Evolutionary conservation across 768 basidiomycete species (phyloP).

Genomic region (Calocera viscosa): DNA sequence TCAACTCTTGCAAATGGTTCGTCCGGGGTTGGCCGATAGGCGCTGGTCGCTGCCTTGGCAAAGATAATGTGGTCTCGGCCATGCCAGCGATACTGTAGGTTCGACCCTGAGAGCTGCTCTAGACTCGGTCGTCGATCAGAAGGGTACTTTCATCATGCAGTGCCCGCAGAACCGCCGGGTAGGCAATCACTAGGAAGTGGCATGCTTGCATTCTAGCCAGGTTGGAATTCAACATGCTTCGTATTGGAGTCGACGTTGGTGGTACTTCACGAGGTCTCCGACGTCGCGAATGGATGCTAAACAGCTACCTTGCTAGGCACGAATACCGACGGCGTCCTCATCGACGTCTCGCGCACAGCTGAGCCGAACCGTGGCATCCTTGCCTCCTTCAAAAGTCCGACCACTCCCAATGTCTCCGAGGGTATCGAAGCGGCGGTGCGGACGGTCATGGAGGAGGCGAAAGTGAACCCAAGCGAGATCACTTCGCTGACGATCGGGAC

Average conservation of each 20-base stretch:
- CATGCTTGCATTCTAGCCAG: too few relatives aligned
- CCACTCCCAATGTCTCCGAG: slow-evolving; percentile 44
- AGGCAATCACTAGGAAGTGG: too few relatives aligned
- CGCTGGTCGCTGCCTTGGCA: too few relatives aligned
- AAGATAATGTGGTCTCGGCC: too few relatives aligned
- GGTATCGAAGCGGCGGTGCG: slow-evolving; percentile 46
- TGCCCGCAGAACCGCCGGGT: too few relatives aligned
- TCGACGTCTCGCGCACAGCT: slow-evolving; percentile 24
- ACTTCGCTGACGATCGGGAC: slow-evolving; percentile 49
- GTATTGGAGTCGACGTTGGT: slow-evolving; percentile 2
- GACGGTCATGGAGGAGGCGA: slow-evolving; percentile 32
- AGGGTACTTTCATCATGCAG: too few relatives aligned
- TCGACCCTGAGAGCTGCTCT: too few relatives aligned
- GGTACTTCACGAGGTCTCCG: neutral
- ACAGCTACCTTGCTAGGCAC: slow-evolving; percentile 17
- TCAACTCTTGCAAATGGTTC: too few relatives aligned
- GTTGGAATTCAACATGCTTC: neutral
- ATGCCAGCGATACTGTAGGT: too few relatives aligned
- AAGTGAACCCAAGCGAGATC: slow-evolving; percentile 30
- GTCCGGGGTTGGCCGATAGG: too few relatives aligned
- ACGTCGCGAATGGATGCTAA: neutral
- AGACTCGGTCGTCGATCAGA: too few relatives aligned
- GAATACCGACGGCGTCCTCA: slow-evolving; percentile 33
- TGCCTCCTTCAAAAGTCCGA: slow-evolving; percentile 36
- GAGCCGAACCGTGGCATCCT: slow-evolving; percentile 20